phyloP scores from a whole-genome alignment of 352 stramenopile genomes.

The Globisporangium acanthophoron region DNA sequence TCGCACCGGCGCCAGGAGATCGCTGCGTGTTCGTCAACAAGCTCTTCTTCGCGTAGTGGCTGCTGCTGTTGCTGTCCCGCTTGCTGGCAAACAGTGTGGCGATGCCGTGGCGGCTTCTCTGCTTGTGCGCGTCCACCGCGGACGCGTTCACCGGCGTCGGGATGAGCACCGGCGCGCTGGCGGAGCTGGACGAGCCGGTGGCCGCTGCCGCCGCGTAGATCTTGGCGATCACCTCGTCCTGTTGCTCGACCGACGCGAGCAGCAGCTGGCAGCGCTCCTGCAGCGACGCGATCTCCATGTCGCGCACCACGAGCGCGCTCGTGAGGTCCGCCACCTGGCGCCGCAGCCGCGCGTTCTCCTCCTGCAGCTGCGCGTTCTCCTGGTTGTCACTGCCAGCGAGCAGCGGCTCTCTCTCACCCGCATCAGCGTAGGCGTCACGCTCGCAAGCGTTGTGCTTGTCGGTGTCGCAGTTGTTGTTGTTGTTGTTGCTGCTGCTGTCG shows the following conservation, averaged over 20 bases:
- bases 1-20: background rate
- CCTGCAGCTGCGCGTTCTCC: constrained; percentile 25
- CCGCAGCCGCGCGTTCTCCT: constrained; percentile 45
- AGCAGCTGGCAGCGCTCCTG: constrained; percentile 64
- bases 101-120: background rate
- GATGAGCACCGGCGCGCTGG: constrained; percentile 1
- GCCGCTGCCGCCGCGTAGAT: constrained; percentile 48
- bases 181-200: background rate
- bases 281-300: constrained; percentile 67
- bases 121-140: constrained; percentile 3
- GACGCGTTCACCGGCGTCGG: background rate
- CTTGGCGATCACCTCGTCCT: constrained; percentile 74
- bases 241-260: constrained; percentile 54
- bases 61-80: background rate
- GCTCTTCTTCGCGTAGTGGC: constrained; percentile 8
- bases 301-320: constrained; percentile 58
- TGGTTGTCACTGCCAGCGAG: constrained; percentile 2
- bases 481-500: constrained; percentile 4
- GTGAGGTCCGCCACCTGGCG: constrained; percentile 56
- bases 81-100: constrained; percentile 2
- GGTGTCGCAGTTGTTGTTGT: constrained; percentile 3
- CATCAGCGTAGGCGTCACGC: background rate
- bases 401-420: constrained; percentile 21
- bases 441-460: background rate
- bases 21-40: background rate